phyloP scores from a whole-genome alignment of 73 alveolate species.

The Tetrahymena borealis region DNA sequence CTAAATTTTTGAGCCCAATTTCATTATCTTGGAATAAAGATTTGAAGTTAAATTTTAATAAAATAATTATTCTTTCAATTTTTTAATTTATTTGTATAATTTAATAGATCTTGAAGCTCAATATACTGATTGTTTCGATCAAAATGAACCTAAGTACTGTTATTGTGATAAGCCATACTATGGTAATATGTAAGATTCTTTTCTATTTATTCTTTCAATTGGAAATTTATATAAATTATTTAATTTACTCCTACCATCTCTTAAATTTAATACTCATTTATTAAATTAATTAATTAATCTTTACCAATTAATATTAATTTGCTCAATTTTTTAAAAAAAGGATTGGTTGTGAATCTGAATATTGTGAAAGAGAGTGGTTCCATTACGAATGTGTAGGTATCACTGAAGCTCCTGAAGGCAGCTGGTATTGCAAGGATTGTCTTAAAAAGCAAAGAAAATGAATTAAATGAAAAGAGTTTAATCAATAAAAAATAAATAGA shows the following conservation, averaged over 20 bases:
- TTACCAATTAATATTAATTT: background rate
- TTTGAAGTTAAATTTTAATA: too few relatives aligned
- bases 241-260: background rate
- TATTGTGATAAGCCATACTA: background rate
- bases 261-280: background rate
- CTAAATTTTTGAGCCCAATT: too few relatives aligned
- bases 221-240: background rate
- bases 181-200: background rate
- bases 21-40: too few relatives aligned
- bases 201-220: background rate
- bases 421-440: slow-evolving; percentile 74
- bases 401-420: slow-evolving; percentile 77
- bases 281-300: background rate
- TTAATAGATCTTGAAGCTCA: background rate
- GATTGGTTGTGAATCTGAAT: slow-evolving; percentile 78
- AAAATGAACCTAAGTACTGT: background rate
- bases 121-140: background rate
- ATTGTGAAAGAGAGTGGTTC: slow-evolving; percentile 82
- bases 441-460: background rate
- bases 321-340: slow-evolving; percentile 45
- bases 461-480: background rate
- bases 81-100: background rate
- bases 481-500: background rate
- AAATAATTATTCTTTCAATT: too few relatives aligned
- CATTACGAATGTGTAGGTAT: slow-evolving; percentile 86